A percentile compares a stretch with the other conserved stretches of the same genome.
These are phyloP conservation scores for Clonostachys sp. DNA, from an alignment of 2,329 filamentous ascomycete genomes.

Conservation along the genomic window DNA sequence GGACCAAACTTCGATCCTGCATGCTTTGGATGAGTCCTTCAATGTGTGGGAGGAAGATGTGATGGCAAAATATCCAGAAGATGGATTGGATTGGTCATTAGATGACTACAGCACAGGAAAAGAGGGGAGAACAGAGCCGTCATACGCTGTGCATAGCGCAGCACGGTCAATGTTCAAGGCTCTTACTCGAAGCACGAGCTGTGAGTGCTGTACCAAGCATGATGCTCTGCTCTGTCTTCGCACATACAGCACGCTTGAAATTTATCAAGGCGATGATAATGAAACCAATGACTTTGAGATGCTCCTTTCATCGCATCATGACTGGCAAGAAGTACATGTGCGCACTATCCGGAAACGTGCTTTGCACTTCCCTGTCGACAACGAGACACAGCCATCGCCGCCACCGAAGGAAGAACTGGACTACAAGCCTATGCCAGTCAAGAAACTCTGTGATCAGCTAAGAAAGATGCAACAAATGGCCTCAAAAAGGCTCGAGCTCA, in stretches of 20 bases:
- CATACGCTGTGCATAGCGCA: background rate
- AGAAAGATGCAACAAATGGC: background rate
- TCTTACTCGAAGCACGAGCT: background rate
- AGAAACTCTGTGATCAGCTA: conserved; percentile 1
- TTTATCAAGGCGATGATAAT: background rate
- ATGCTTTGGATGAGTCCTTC: background rate
- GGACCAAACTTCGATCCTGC: too few species aligned
- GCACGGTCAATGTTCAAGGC: conserved; percentile 2
- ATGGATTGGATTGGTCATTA: background rate
- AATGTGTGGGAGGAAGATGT: background rate
- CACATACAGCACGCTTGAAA: background rate
- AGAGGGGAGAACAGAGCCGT: background rate
- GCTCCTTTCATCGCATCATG: conserved; percentile 2
- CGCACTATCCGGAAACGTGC: background rate
- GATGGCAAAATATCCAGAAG: background rate
- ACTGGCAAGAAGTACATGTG: conserved; percentile 2
- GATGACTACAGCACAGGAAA: background rate
- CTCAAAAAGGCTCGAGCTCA: background rate
- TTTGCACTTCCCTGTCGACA: too few species aligned
- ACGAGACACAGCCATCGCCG: background rate
- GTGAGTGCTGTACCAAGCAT: background rate
- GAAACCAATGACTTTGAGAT: background rate
- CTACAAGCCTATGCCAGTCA: background rate
- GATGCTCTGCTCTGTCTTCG: conserved; percentile 1
- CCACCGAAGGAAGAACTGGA: background rate